phyloP scores from a whole-genome alignment of 352 stramenopile genomes.

The Pythium utonaiense region DNA sequence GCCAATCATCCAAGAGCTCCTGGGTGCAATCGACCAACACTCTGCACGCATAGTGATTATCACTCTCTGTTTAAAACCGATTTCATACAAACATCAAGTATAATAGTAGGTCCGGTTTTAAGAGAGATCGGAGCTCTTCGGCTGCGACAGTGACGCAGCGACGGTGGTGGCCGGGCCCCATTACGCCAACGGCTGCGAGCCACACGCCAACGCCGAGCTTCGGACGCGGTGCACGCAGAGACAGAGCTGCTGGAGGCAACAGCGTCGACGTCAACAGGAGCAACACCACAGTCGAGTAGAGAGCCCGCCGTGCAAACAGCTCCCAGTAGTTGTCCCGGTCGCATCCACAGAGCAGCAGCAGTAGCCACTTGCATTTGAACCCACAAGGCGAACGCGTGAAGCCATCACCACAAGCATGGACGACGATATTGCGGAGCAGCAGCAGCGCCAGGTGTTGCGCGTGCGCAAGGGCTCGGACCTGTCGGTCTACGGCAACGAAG shows the following conservation, averaged over 20 bases:
- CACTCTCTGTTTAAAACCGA: background rate
- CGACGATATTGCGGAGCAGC: slow-evolving; percentile 29
- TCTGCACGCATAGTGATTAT: background rate
- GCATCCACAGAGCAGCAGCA: too few relatives aligned
- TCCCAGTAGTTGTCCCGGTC: too few relatives aligned
- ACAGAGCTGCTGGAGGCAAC: background rate
- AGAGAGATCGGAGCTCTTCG: slow-evolving; percentile 8
- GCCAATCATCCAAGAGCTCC: background rate
- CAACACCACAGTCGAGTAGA: background rate
- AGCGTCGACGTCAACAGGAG: background rate
- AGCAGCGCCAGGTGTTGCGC: slow-evolving; percentile 46
- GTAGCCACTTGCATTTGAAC: too few relatives aligned
- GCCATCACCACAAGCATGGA: slow-evolving; percentile 5
- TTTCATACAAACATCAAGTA: background rate
- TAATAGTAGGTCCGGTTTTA: background rate
- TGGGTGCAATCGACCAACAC: background rate
- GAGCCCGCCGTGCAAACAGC: too few relatives aligned
- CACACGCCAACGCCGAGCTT: background rate
- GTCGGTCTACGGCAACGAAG: slow-evolving; percentile 50
- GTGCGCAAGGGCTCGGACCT: slow-evolving; percentile 59
- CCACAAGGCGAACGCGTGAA: too few relatives aligned
- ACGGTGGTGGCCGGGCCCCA: background rate
- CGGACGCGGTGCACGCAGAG: background rate
- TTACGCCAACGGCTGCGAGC: background rate
- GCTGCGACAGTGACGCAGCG: slow-evolving; percentile 8